Conservation (phyloP, 441 rosid species). For the Populus hybrid region DNA sequence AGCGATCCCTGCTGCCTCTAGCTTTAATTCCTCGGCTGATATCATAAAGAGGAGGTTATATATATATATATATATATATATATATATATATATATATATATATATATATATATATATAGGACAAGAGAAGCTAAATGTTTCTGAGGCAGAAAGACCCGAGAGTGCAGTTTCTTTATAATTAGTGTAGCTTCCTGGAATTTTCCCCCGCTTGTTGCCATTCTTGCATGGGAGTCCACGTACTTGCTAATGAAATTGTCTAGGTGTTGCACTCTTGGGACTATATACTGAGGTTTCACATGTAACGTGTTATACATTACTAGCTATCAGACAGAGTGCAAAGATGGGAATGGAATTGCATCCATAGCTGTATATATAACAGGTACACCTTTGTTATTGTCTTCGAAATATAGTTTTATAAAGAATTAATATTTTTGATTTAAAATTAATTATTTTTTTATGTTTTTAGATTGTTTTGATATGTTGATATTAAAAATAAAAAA, state of each 20-base stretch:
- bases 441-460: no score
- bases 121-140: background rate
- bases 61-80: no score
- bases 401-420: no score
- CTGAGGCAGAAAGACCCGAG: no score
- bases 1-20: background rate
- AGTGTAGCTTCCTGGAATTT: constrained; percentile 50
- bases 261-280: background rate
- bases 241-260: background rate
- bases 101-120: background rate
- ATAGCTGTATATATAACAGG: background rate
- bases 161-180: background rate
- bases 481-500: no score
- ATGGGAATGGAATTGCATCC: background rate
- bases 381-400: no score
- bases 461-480: no score
- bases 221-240: constrained; percentile 32
- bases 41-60: background rate
- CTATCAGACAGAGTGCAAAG: background rate
- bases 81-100: no score
- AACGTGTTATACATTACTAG: background rate
- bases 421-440: no score
- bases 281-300: no score
- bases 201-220: constrained; percentile 30
- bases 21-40: background rate